Evolutionary conservation across 2,329 filamentous ascomycete species (phyloP), one percentile per base, ranked within the genome.

Genomic region (Conoideocrella luteorostrata): DNA sequence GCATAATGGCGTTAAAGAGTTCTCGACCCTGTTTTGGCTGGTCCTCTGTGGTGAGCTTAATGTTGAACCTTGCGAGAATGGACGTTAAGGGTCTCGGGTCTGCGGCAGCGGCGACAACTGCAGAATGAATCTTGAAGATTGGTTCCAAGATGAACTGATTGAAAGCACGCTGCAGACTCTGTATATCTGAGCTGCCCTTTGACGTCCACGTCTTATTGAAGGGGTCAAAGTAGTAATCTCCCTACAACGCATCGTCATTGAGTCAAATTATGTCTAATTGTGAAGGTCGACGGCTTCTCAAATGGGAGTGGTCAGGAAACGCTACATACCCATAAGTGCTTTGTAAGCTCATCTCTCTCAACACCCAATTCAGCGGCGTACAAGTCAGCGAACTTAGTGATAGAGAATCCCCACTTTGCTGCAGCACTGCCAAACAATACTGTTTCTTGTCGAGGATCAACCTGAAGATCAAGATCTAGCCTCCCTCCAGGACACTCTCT

Each of bases 311-410:
- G n/a, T n/a, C n/a, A n/a, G n/a, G n/a, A n/a, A n/a, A n/a, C n/a
- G n/a, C n/a, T 18, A 43, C 81, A 70, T 73, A 88, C 84, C 93
- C 93, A 98, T 59, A 98, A 88, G 84, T 91, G 89, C 79, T 96
- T 88, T 87, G 96, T 95, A 93, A 98, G 96, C 88, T 97, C 97
- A 77, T 84, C 86, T 73, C 90, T 90, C 83, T 98, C 91, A 62
- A 98, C 93, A 86, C 93, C 93, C 64, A 98, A 98, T 78, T 98
- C 97, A 88, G 97, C 97, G 74, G 91, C 86, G 72, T 98, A 98
- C 64, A 85, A 83, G 67, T 81, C 71, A 60, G 93, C 93, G 73
- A 98, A 98, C 74, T 98, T 93, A 66, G 93, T 88, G 77, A 97
- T 76, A 64, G 93, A 98, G 84, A 98, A 98, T 65, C 89, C 91